Evolutionary conservation across 148 eudicot species (phyloP).

Genomic region (Bassia scoparia): DNA sequence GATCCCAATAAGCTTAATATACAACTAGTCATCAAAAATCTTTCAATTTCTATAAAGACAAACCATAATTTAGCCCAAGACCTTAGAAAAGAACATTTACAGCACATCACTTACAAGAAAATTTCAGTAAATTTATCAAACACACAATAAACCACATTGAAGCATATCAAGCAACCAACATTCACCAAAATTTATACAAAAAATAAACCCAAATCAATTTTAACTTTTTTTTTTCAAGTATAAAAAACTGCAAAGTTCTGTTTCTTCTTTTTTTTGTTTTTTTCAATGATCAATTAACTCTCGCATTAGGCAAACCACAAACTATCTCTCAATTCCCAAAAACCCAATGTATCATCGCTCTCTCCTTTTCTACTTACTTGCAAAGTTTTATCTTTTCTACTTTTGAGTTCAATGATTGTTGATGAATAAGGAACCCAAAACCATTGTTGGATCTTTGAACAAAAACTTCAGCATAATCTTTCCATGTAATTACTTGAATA

Average conservation of each 20-base stretch:
- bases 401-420: slow-evolving; percentile 22
- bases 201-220: no score
- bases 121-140: neutral
- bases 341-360: slow-evolving; percentile 26
- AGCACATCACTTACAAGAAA: no score
- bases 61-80: no score
- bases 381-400: neutral
- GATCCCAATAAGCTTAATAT: neutral
- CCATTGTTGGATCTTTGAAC: slow-evolving; percentile 30
- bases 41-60: neutral
- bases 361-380: neutral
- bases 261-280: slow-evolving; percentile 25
- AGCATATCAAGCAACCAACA: neutral
- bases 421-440: slow-evolving; percentile 30
- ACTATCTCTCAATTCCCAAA: slow-evolving; percentile 25
- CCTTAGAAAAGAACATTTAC: no score
- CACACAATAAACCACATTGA: neutral
- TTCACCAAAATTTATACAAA: neutral
- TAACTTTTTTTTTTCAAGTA: no score
- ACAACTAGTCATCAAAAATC: neutral
- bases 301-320: slow-evolving; percentile 22
- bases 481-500: slow-evolving; percentile 20
- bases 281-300: slow-evolving; percentile 28
- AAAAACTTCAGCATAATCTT: slow-evolving; percentile 33
- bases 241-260: slow-evolving; percentile 25